Percentiles rank a stretch among this genome's conserved stretches.
phyloP scores from a whole-genome alignment of 1,284 basidiomycete genomes.

The Sanghuangporus sanghuang region DNA sequence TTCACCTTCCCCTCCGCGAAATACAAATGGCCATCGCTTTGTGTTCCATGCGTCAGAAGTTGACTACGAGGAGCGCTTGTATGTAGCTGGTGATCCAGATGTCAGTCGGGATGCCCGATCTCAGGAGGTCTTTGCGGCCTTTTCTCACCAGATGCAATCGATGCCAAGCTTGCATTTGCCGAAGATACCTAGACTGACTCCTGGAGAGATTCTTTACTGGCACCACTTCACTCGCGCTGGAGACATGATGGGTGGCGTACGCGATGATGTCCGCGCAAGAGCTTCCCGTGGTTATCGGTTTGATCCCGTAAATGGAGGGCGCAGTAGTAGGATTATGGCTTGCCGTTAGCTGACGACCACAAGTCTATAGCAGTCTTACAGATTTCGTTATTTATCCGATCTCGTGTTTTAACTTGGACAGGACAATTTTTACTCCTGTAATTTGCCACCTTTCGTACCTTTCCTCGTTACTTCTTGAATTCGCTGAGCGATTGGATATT shows the following conservation, averaged over 20 bases:
- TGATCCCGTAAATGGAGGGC: neutral
- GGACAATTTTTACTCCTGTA: too few relatives aligned
- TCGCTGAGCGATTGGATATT: too few relatives aligned
- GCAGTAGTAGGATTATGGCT: neutral
- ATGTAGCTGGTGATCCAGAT: constrained; percentile 65
- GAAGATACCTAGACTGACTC: constrained; percentile 34
- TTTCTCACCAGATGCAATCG: constrained; percentile 8
- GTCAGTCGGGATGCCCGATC: constrained; percentile 44
- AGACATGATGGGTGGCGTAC: constrained; percentile 59
- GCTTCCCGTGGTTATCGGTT: constrained; percentile 6
- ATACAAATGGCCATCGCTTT: constrained; percentile 82
- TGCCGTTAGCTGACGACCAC: neutral
- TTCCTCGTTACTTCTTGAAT: too few relatives aligned
- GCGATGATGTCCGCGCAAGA: constrained; percentile 45
- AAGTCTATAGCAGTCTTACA: neutral
- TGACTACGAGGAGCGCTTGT: constrained; percentile 62
- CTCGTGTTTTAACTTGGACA: too few relatives aligned
- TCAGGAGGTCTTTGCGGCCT: neutral
- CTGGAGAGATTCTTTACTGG: constrained; percentile 74
- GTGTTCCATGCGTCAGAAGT: constrained; percentile 84
- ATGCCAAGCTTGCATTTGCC: constrained; percentile 8
- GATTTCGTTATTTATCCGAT: too few relatives aligned
- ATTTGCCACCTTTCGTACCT: too few relatives aligned
- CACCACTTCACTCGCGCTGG: constrained; percentile 69
- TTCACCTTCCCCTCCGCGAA: constrained; percentile 40